Percentiles rank a stretch among this genome's conserved stretches.
These are phyloP conservation scores for Populus ilicifolia DNA, from an alignment of 345 rosid genomes.

Conservation along the genomic window DNA sequence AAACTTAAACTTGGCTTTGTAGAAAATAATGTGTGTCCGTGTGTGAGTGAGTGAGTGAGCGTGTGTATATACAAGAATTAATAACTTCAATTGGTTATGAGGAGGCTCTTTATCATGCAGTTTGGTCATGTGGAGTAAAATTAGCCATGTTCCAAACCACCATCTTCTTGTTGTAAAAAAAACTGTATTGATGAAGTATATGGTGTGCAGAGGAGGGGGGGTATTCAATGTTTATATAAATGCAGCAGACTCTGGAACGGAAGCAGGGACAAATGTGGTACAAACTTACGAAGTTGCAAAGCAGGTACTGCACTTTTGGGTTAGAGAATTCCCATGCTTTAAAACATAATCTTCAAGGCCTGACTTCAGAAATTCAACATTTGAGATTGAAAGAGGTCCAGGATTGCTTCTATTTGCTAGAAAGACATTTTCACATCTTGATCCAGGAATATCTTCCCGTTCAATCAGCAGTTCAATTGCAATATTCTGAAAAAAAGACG, in stretches of 20 bases:
- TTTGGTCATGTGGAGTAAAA: background rate
- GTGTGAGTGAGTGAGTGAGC: too few species aligned
- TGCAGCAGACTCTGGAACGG: conserved; percentile 5
- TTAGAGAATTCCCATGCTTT: conserved; percentile 49
- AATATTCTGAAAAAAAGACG: conserved; percentile 49
- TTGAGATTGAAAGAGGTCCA: conserved; percentile 43
- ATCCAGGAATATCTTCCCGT: conserved; percentile 38
- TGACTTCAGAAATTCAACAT: conserved; percentile 57
- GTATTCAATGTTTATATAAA: background rate
- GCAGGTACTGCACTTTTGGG: conserved; percentile 46
- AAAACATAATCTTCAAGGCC: conserved; percentile 76
- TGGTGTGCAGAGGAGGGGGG: background rate
- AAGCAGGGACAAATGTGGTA: background rate
- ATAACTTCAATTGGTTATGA: background rate
- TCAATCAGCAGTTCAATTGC: conserved; percentile 61
- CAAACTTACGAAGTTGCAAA: conserved; percentile 43
- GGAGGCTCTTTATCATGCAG: background rate
- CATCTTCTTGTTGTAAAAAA: background rate
- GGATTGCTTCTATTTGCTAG: conserved; percentile 43
- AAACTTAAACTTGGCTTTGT: background rate
- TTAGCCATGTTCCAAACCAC: background rate
- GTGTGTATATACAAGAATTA: too few species aligned
- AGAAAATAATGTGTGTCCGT: too few species aligned
- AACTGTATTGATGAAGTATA: background rate
- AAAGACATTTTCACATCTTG: conserved; percentile 45